Evolutionary conservation across 2,329 filamentous ascomycete species (phyloP), one percentile per base, ranked within the genome.

Genomic region (Ceratocystis lukuohia): DNA sequence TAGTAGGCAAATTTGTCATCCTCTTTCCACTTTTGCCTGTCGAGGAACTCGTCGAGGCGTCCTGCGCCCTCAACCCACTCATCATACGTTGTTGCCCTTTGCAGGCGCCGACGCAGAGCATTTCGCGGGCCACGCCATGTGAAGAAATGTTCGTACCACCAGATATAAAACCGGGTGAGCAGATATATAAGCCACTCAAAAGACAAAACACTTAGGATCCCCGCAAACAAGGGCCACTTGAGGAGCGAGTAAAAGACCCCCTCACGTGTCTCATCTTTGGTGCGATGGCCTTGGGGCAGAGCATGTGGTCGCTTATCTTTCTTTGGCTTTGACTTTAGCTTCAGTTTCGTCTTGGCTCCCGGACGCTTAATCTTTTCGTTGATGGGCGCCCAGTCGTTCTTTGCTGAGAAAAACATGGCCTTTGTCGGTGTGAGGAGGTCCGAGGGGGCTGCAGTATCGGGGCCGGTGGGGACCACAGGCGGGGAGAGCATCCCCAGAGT

Each of bases 301-400:
- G 67, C 71, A 69, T 65, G 71, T 65, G 69, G 71, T 61, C 69
- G 69, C 44, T 68, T 72, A 50, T 72, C 73, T 67, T 72, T 76
- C 71, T 72, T 74, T 75, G 25, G 56, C 10, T 62, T 62, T 25
- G 45, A 17, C 44, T 50, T 67, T 4, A 41, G 20, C 50, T 64
- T 64, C 5, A 33, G 41, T 44, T 63, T 63, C 3, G 22, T 12
- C 22, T 33, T 30, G 77, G 69, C 76, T 72, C 71, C 74, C 72
- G 75, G 73, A 72, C 75, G 79, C 64, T 69, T 70, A 15, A 92
- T 81, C 67, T 83, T 86, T 73, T 93, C 84, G 71, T 88, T 87
- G 12, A 97, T 84, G 0, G 94, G 94, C 17, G 89, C 87, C 94
- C 94, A 99, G 78, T 99, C 94, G 74, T 96, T 96, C 73, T 95